Percentiles rank a stretch among this genome's conserved stretches.
Conservation (phyloP, 75 land plant genomes). For the Pseudotsuga menziesii region DNA sequence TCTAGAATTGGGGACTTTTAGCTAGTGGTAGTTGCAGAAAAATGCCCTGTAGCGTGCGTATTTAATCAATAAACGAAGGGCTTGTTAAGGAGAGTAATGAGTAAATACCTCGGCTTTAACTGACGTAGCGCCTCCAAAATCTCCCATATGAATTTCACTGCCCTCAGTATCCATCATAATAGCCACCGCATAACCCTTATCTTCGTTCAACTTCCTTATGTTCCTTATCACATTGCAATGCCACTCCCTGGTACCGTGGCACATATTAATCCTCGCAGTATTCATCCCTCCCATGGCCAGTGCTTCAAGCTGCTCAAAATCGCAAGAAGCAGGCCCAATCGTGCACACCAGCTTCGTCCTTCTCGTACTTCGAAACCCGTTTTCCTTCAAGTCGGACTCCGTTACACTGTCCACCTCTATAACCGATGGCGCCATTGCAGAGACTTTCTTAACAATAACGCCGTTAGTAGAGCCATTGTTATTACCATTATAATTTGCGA, state of each 20-base stretch:
- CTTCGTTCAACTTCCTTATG: slow-evolving; percentile 33
- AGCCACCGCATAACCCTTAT: slow-evolving; percentile 41
- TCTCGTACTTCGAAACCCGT: slow-evolving; percentile 46
- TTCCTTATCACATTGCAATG: slow-evolving; percentile 49
- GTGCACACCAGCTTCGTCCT: slow-evolving; percentile 78
- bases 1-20: background rate
- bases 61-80: background rate
- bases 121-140: slow-evolving; percentile 39
- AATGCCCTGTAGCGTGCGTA: background rate
- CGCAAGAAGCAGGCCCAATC: slow-evolving; percentile 59
- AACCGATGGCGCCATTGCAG: background rate
- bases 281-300: slow-evolving; percentile 72
- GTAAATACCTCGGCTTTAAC: slow-evolving; percentile 49
- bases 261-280: slow-evolving; percentile 69
- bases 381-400: slow-evolving; percentile 47
- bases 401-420: slow-evolving; percentile 38
- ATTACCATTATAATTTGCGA: background rate
- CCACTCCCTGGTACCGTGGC: slow-evolving; percentile 67
- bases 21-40: background rate
- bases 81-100: background rate
- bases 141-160: slow-evolving; percentile 50
- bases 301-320: slow-evolving; percentile 47
- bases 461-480: background rate
- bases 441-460: background rate
- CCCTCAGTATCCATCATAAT: slow-evolving; percentile 65